Evolutionary conservation across 106 monocot genomes (phyloP), one percentile per base, ranked within the genome.

Genomic region (Apostasia shenzhenica): DNA sequence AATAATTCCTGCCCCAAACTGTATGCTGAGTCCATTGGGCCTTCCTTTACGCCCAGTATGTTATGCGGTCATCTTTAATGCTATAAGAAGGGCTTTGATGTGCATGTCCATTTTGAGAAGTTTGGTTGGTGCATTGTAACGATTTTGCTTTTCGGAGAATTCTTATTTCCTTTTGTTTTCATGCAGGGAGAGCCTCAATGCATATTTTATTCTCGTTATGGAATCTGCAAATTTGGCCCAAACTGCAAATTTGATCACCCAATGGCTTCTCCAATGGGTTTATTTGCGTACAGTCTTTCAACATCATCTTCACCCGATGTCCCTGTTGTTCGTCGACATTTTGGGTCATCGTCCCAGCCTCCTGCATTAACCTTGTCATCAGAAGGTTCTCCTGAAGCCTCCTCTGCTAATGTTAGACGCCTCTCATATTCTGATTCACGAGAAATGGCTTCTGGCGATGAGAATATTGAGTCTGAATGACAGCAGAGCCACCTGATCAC

Each of bases 31-130:
- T 70, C 88, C 95, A 10, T 41, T 91, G 68, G 95, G 95, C 48
- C 91, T 95, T 74, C 95, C 95, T 2, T 55, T 91, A 48, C 88
- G 91, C 45, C 86, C 88, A 4, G 88, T 95, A 84, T 82, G 91
- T 79, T 40, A 61, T 42, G 44, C 47, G 45, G 43, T n/a, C 41
- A 40, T 4, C 45, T 62, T 67, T 37, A 1, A 26, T 26, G 0
- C 39, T 63, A 55, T 68, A 43, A 61, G 8, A 14, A 59, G 41
- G 11, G n/a, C 46, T 46, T 47, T n/a, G 45, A 46, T 63, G 3
- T 60, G 38, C 38, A 41, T 60, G 37, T 60, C 41, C 39, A 7
- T 60, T 40, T 41, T 60, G 56, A 4, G 14, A 56, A 56, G 10
- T 12, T 11, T 56, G 56, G 4, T 5, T 56, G 1, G 3, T 56